Evolutionary conservation across 495 filamentous ascomycete genomes (phyloP), one percentile per base, ranked within the genome.

Genomic region (Thermothielavioides terrestris): DNA sequence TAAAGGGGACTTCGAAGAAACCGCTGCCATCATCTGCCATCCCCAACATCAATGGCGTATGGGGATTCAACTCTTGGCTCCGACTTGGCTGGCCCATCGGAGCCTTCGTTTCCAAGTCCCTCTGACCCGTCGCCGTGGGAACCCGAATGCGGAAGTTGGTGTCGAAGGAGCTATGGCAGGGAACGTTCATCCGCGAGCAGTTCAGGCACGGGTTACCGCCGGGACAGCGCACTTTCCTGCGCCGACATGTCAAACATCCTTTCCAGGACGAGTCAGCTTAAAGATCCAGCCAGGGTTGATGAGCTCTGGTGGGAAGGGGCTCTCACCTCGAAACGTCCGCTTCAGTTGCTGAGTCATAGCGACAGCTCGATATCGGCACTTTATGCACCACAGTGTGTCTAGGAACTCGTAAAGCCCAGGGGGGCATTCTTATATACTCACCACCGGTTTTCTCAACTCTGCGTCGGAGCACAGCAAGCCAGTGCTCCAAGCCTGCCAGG

Each of bases 231-330:
- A 68, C 62, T 25, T 63, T 67, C 45, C 64, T 55, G 52, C 63
- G 64, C 31, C 64, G 62, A 32, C 66, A 68, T 40, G 64, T 68
- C 50, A 68, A 45, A 48, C 66, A 66, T 18, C 66, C 66, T 66
- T 25, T 20, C 9, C 10, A 23, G 12, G 6, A n/a, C n/a, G n/a
- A n/a, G 39, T 37, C 18, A 42, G 18, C 14, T 37, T 17, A 3
- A 21, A 1, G 8, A 3, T 10, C 0, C 25, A 17, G 12, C 20
- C 4, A 31, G 5, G 14, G 22, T 35, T 8, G n/a, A 20, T 10
- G 28, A 25, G 18, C 15, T 22, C 18, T 42, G 42, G 18, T n/a
- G n/a, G n/a, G n/a, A n/a, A 49, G 26, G 34, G 22, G 42, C 12
- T 55, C 60, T 44, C 31, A 66, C 63, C 61, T 30, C 64, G 63